phyloP scores from a whole-genome alignment of 352 stramenopile genomes.

The Albugo candida region DNA sequence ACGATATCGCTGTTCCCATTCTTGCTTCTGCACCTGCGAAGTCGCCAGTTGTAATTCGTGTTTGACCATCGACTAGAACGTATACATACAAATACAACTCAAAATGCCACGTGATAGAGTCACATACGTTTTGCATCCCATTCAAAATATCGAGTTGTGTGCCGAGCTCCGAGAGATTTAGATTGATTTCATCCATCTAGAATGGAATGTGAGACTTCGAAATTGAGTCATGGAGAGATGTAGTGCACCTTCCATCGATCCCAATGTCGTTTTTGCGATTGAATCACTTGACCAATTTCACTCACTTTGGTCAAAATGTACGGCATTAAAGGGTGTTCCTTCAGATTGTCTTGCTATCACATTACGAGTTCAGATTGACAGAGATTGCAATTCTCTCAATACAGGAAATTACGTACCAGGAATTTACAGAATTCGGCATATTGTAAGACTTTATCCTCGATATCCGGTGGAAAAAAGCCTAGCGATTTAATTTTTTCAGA shows the following conservation, averaged over 20 bases:
- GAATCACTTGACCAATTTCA: slow-evolving; percentile 57
- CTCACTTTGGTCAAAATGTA: slow-evolving; percentile 58
- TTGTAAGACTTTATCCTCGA: too few species aligned
- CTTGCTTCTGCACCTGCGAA: slow-evolving; percentile 38
- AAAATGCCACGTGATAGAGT: slow-evolving; percentile 48
- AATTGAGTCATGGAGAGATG: background rate
- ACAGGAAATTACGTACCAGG: too few species aligned
- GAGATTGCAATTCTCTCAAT: too few species aligned
- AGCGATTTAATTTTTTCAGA: too few species aligned
- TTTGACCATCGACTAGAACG: slow-evolving; percentile 29
- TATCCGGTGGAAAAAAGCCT: too few species aligned
- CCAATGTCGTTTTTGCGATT: slow-evolving; percentile 72
- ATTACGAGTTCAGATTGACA: background rate
- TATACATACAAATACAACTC: slow-evolving; percentile 47
- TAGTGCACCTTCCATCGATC: slow-evolving; percentile 47
- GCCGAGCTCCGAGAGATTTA: background rate
- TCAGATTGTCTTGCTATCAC: slow-evolving; percentile 64
- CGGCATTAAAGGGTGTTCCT: slow-evolving; percentile 51
- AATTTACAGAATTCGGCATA: too few species aligned
- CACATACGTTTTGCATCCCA: slow-evolving; percentile 36
- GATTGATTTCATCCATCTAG: background rate
- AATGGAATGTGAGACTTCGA: background rate
- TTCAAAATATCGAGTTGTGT: slow-evolving; percentile 1
- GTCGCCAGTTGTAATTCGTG: slow-evolving; percentile 33
- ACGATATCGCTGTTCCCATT: slow-evolving; percentile 23